A percentile compares a stretch with the other conserved stretches of the same genome.
Conservation (phyloP, 495 filamentous ascomycete genomes). For the Trichoderma parareesei region DNA sequence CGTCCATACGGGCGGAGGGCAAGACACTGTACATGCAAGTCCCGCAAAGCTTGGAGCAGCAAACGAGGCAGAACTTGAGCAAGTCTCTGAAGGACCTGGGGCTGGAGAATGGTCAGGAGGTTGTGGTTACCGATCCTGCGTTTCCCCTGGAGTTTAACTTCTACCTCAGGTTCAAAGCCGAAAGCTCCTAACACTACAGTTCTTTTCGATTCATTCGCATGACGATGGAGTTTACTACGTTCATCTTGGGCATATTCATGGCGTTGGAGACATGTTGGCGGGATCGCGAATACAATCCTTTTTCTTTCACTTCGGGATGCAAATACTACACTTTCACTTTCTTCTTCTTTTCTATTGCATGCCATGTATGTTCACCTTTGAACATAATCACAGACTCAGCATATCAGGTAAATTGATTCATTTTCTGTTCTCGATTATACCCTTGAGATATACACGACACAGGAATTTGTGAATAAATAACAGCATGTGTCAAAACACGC, state of each 20-base stretch:
- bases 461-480: not conserved
- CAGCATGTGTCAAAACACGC: not conserved
- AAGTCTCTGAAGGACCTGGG: conserved; percentile 56
- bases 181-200: not conserved
- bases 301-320: no score
- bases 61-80: conserved; percentile 71
- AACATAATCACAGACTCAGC: not conserved
- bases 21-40: conserved; percentile 85
- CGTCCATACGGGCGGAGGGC: conserved; percentile 71
- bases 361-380: not conserved
- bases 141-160: conserved; percentile 68
- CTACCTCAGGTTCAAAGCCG: conserved; percentile 41
- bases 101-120: conserved; percentile 38
- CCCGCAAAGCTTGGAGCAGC: conserved; percentile 69
- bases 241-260: not conserved
- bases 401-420: not conserved
- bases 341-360: no score
- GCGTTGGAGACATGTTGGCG: conserved; percentile 5
- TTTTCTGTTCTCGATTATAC: not conserved
- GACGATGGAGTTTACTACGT: not conserved
- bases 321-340: not conserved
- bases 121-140: conserved; percentile 77
- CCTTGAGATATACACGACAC: not conserved
- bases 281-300: not conserved
- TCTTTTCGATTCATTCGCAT: no score